phyloP scores from a whole-genome alignment of 2,329 filamentous ascomycete genomes.

The Colletotrichum karsti region DNA sequence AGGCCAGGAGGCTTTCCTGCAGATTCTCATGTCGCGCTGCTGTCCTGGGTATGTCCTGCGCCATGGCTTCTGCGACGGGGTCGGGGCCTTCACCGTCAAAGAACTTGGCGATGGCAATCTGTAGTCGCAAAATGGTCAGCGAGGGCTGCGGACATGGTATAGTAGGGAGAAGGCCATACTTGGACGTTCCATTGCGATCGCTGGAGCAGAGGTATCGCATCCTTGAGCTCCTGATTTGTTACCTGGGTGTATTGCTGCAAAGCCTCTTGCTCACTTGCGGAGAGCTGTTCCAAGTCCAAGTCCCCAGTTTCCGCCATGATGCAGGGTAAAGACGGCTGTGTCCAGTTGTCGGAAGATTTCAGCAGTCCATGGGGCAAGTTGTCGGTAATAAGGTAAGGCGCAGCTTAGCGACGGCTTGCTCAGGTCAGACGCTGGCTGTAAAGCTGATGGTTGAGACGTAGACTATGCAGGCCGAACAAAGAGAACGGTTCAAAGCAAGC shows the following conservation, averaged over 20 bases:
- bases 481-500: not conserved
- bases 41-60: constrained; percentile 68
- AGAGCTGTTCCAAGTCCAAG: constrained; percentile 74
- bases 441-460: too few species aligned
- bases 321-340: not conserved
- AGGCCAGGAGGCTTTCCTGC: constrained; percentile 62
- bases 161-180: constrained; percentile 52
- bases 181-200: constrained; percentile 97
- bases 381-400: not conserved
- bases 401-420: too few species aligned
- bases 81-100: constrained; percentile 95
- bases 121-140: not conserved
- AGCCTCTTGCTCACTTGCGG: constrained; percentile 80
- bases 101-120: constrained; percentile 97
- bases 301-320: constrained; percentile 52
- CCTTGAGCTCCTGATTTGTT: constrained; percentile 81
- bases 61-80: constrained; percentile 78
- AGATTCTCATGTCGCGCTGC: constrained; percentile 78
- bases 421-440: too few species aligned
- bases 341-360: not conserved
- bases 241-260: constrained; percentile 90
- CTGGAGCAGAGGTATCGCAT: constrained; percentile 81
- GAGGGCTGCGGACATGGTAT: not conserved
- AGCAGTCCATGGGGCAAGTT: constrained; percentile 1
- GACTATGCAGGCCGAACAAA: too few species aligned